Evolutionary conservation across 2,329 filamentous ascomycete genomes (phyloP).

Genomic region (Trichoderma pleuroti): DNA sequence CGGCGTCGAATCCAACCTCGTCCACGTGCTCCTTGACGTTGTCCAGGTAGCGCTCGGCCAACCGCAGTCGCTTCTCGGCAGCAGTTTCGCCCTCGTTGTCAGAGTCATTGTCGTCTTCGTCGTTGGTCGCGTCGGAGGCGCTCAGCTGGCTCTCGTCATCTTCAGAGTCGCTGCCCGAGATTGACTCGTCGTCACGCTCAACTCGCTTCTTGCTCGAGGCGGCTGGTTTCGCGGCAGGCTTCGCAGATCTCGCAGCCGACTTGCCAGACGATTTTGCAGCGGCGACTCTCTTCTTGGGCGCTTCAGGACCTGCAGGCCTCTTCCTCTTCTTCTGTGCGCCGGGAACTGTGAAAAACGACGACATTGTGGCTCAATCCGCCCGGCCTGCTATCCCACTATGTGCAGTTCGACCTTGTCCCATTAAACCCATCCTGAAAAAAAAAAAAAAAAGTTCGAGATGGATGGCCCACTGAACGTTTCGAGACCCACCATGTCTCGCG

Average conservation of each 20-base stretch:
- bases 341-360: slow-evolving; percentile 91
- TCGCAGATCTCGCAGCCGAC: slow-evolving; percentile 32
- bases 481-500: not conserved
- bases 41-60: slow-evolving; percentile 90
- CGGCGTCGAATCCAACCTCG: slow-evolving; percentile 83
- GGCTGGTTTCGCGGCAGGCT: slow-evolving; percentile 34
- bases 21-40: slow-evolving; percentile 83
- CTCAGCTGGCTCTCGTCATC: slow-evolving; percentile 51
- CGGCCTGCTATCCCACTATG: slow-evolving; percentile 25
- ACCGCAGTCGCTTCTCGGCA: slow-evolving; percentile 77
- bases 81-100: slow-evolving; percentile 84
- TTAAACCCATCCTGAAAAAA: slow-evolving; percentile 24
- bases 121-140: slow-evolving; percentile 44
- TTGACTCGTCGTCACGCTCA: slow-evolving; percentile 70
- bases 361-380: slow-evolving; percentile 56
- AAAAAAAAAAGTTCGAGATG: slow-evolving; percentile 40
- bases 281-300: slow-evolving; percentile 58
- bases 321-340: slow-evolving; percentile 90
- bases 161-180: slow-evolving; percentile 77
- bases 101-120: slow-evolving; percentile 46
- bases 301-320: slow-evolving; percentile 54
- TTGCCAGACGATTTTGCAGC: slow-evolving; percentile 44
- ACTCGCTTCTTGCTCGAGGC: slow-evolving; percentile 47
- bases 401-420: slow-evolving; percentile 28
- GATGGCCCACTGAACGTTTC: slow-evolving; percentile 28